Percentiles rank a stretch among this genome's conserved stretches.
Conservation (phyloP, 371 early-diverging fungal genomes). For the Mucor irregularis region DNA sequence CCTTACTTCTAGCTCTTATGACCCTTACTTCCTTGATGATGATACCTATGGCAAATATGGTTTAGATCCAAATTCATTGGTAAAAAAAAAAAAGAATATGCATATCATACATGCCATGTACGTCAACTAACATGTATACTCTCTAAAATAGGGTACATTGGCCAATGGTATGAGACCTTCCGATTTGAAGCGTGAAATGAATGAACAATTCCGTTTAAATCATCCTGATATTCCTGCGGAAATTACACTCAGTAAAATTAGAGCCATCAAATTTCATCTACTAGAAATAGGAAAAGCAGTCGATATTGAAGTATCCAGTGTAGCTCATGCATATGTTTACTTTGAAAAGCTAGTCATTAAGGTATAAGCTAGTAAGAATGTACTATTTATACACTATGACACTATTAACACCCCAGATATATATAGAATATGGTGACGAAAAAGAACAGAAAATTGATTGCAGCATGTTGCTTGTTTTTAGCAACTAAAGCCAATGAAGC, state of each 20-base stretch:
- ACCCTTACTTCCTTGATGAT: conserved; percentile 64
- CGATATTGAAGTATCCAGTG: conserved; percentile 88
- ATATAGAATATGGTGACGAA: conserved; percentile 76
- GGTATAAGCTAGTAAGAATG: no score
- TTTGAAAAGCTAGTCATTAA: conserved; percentile 91
- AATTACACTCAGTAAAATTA: conserved; percentile 79
- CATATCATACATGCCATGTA: neutral
- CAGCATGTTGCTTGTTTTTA: conserved; percentile 78
- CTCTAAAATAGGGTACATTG: neutral
- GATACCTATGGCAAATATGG: conserved; percentile 46
- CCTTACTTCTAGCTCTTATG: conserved; percentile 30
- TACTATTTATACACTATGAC: neutral
- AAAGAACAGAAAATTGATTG: conserved; percentile 78
- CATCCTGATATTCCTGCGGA: conserved; percentile 73
- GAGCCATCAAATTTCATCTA: conserved; percentile 70
- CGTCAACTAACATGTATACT: neutral
- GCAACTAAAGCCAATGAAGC: conserved; percentile 88
- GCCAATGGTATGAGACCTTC: conserved; percentile 36
- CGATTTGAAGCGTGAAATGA: conserved; percentile 66
- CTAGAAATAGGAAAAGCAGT: conserved; percentile 43
- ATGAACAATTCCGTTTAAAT: conserved; percentile 75
- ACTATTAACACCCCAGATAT: no score
- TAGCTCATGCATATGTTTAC: conserved; percentile 88
- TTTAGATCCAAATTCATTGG: conserved; percentile 35
- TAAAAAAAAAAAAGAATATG: neutral